These are phyloP conservation scores for Crithidia bombi DNA, from an alignment of 208 protist species.

Conservation along the genomic window DNA sequence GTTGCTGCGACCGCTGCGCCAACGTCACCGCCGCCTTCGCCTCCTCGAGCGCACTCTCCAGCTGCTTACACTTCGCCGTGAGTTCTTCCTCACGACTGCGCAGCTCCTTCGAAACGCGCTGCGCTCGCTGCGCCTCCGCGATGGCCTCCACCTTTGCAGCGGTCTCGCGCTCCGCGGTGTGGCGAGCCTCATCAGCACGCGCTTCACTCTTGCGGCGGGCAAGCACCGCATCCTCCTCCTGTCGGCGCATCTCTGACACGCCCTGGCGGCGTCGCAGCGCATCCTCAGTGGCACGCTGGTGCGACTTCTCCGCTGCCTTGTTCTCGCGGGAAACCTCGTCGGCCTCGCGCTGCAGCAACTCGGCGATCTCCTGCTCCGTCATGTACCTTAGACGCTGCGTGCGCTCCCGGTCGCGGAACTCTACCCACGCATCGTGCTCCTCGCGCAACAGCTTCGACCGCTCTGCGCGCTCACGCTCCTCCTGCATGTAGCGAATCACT, in stretches of 20 bases:
- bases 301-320: conserved; percentile 40
- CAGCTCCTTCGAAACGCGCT: conserved; percentile 22
- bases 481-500: conserved; percentile 87
- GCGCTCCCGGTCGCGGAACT: conserved; percentile 68
- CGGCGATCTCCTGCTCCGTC: conserved; percentile 69
- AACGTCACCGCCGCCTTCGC: conserved; percentile 36
- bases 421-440: conserved; percentile 78
- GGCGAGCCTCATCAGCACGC: conserved; percentile 22
- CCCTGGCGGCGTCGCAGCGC: conserved; percentile 39
- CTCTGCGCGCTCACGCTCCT: conserved; percentile 74
- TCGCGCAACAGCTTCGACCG: conserved; percentile 71
- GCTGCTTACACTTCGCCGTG: conserved; percentile 29
- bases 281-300: conserved; percentile 44
- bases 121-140: conserved; percentile 25
- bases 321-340: conserved; percentile 48
- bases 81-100: conserved; percentile 40
- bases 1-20: conserved; percentile 31
- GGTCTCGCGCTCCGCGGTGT: conserved; percentile 30
- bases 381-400: conserved; percentile 77
- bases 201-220: conserved; percentile 33
- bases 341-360: conserved; percentile 71
- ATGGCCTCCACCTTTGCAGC: conserved; percentile 32
- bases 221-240: conserved; percentile 35
- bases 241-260: conserved; percentile 25
- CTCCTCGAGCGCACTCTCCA: conserved; percentile 42